Evolutionary conservation across 139 green algal species (phyloP), one percentile per base, ranked within the genome.

Genomic region (Tetradesmus obliquus): DNA sequence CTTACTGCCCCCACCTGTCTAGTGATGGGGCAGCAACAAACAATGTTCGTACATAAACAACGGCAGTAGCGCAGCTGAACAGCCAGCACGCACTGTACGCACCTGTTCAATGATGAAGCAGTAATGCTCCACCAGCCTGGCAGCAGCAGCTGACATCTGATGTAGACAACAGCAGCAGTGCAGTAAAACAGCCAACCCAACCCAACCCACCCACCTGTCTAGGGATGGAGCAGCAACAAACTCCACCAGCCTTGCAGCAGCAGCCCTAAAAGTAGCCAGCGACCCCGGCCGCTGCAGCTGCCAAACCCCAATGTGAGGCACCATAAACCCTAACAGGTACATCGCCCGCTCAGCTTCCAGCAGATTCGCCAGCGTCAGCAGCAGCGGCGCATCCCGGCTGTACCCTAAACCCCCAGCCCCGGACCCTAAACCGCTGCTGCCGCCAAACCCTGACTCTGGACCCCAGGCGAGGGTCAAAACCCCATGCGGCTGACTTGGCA

Each of bases 231-330:
- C 76, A 55, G 88, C 79, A 22, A 86, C 88, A 87, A 91, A 91
- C 79, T 91, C 88, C 57, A 91, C 58, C 15, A 91, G 32, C 58
- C 57, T 32, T 10, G 88, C 88, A 58, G 88, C 88, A 62, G 88
- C 88, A 66, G 57, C 62, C 79, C 88, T 79, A 60, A 91, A 91
- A 12, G 57, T 79, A 22, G 79, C 32, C 32, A 87, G 79, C 13
- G 79, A 81, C 55, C 88, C 88, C 24, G 88, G 88, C 58, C 88
- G 88, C 88, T 86, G 76, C n/a, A 91, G 55, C 58, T 91, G 79
- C 88, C 88, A 91, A 17, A 66, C 55, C 24, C 88, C 88, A 5
- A 86, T 17, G 58, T 87, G 79, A 5, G 57, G 79, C 20, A 85
- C 88, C 79, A 91, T 72, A 22, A 91, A 79, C n/a, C 45, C n/a